Base-by-base conservation (phyloP, 202 grass and related monocot species). In the Panicum hallii region DNA sequence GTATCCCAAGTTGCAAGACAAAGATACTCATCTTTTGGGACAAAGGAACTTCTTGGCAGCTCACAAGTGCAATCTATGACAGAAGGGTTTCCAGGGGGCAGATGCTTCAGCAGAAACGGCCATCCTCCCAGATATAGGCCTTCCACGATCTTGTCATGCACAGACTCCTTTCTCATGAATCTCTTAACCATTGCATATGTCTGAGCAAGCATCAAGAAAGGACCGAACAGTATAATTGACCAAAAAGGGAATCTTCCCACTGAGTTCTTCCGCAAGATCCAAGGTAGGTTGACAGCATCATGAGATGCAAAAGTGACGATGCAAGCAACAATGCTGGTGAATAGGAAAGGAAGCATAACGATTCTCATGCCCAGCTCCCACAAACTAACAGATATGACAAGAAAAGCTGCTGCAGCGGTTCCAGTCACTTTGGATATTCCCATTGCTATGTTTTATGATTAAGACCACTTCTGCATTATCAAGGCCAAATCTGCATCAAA, bases 51-150 rank as follows among this genome's bases (percentile, higher is more conserved):
- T 80, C 90, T 84, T 44, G 97, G 91, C 26, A 94, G 79, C 57
- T 92, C 93, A 72, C 93, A 91, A 15, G 93, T 99, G 88, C 91
- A 99, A 87, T 94, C 90, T 67, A 99, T 88, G 32, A 99, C 82
- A 69, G 93, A 93, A 1, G 89, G 86, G 53, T 40, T 80, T 82
- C 90, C 93, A 34, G 88, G 84, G 15, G 97, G 93, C 86, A 99
- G 82, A 83, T 99, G 90, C 30, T 82, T 83, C 43, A 76, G 26
- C 50, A 93, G 77, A 79, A 82, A 85, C 0, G 91, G 93, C 93
- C 97, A 99, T 30, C 97, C 91, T 32, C 97, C 90, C 15, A 91
- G 75, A 88, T 92, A 94, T 6, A 99, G 78, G 10, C 90, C 97
- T 65, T 91, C 65, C 17, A 30, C 72, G 32, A 97, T 94, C 82